Evolutionary conservation across 2,329 filamentous ascomycete genomes (phyloP).

Genomic region (Exophiala lecanii-corni): DNA sequence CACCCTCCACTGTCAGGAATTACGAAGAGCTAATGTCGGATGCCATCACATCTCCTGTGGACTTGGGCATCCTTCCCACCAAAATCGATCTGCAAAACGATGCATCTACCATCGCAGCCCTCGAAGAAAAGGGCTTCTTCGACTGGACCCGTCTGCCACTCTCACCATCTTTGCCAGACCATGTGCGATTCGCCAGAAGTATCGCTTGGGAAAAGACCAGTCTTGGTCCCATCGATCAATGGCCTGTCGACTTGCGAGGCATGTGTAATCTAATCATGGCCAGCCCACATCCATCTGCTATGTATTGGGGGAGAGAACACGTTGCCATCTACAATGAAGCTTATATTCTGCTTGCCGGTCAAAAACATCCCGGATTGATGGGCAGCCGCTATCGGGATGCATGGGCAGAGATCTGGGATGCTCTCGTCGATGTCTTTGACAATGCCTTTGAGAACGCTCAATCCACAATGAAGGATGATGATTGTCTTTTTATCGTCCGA

Average conservation of each 20-base stretch:
- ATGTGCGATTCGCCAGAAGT: constrained; percentile 68
- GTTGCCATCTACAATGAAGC: constrained; percentile 69
- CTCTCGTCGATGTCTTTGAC: constrained; percentile 63
- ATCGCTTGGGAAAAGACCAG: constrained; percentile 69
- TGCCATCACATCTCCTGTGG: constrained; percentile 3
- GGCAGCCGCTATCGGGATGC: constrained; percentile 64
- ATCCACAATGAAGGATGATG: constrained; percentile 80
- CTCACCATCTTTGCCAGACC: constrained; percentile 59
- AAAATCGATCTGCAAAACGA: constrained; percentile 8
- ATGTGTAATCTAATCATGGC: constrained; percentile 82
- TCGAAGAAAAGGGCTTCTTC: constrained; percentile 54
- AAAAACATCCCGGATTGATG: constrained; percentile 74
- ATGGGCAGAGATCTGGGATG: constrained; percentile 72
- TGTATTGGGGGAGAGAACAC: constrained; percentile 73
- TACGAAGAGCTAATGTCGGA: constrained; percentile 13
- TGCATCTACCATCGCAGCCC: constrained; percentile 34
- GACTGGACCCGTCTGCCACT: constrained; percentile 75
- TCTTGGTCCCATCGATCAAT: constrained; percentile 70
- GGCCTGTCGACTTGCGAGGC: constrained; percentile 65
- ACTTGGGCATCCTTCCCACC: constrained; percentile 1
- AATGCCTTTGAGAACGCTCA: constrained; percentile 66
- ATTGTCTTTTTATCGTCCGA: constrained; percentile 67
- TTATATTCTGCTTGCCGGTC: constrained; percentile 65
- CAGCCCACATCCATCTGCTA: constrained; percentile 66
- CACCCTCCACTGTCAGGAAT: constrained; percentile 10